A percentile compares a stretch with the other conserved stretches of the same genome.
These are phyloP conservation scores for Moelleriella libera DNA, from an alignment of 2,329 filamentous ascomycete genomes.

Conservation along the genomic window DNA sequence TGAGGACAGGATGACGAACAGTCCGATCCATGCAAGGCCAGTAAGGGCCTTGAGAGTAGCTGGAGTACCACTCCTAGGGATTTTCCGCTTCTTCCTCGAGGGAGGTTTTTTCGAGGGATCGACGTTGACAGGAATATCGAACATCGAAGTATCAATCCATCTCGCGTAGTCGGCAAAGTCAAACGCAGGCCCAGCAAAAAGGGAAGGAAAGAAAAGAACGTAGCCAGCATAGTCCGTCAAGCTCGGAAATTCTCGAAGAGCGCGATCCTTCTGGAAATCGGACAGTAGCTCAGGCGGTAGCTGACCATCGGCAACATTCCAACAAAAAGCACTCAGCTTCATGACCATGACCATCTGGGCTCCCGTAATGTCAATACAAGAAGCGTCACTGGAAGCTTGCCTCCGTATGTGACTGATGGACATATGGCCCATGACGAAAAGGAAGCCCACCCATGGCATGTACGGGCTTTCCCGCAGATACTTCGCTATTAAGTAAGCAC, in stretches of 20 bases:
- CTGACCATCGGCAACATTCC: constrained; percentile 91
- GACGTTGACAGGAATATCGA: constrained; percentile 67
- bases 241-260: constrained; percentile 58
- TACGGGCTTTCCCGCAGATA: constrained; percentile 67
- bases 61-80: constrained; percentile 79
- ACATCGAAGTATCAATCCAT: constrained; percentile 92
- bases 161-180: constrained; percentile 86
- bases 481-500: constrained; percentile 70
- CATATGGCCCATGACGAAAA: constrained; percentile 93
- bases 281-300: constrained; percentile 68
- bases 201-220: constrained; percentile 85
- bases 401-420: constrained; percentile 78
- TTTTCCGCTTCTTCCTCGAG: constrained; percentile 80
- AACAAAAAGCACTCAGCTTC: constrained; percentile 94
- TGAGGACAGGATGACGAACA: constrained; percentile 59
- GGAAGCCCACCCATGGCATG: constrained; percentile 96
- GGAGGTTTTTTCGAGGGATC: constrained; percentile 75
- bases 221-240: constrained; percentile 78
- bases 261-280: constrained; percentile 72
- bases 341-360: constrained; percentile 98
- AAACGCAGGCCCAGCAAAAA: constrained; percentile 84
- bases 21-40: constrained; percentile 66
- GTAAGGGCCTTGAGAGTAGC: constrained; percentile 61
- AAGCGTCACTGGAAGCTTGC: constrained; percentile 53
- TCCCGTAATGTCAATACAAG: constrained; percentile 72